A percentile compares a stretch with the other conserved stretches of the same genome.
phyloP scores from a whole-genome alignment of 2,329 filamentous ascomycete species.

The Hypoxylon rubiginosum region DNA sequence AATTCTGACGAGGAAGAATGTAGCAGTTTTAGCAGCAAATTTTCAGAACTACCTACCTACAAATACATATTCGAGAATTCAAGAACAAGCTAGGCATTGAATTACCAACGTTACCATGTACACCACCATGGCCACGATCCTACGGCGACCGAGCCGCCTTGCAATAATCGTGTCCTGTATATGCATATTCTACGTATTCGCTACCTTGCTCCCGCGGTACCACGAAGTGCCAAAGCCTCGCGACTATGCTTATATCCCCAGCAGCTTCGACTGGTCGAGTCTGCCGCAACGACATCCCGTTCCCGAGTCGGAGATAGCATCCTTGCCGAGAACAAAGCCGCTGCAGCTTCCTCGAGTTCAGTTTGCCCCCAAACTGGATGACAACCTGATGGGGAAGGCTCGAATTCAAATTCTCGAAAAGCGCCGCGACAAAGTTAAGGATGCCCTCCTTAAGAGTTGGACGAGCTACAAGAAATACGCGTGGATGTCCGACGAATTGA shows the following conservation, averaged over 20 bases:
- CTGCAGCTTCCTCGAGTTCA: conserved; percentile 44
- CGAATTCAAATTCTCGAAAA: conserved; percentile 43
- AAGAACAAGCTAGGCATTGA: background rate
- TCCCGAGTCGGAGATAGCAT: conserved; percentile 33
- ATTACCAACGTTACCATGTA: conserved; percentile 3
- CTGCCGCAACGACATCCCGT: conserved; percentile 42
- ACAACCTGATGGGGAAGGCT: conserved; percentile 34
- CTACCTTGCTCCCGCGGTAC: background rate
- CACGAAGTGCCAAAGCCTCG: background rate
- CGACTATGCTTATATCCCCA: conserved; percentile 37
- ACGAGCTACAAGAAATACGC: conserved; percentile 60
- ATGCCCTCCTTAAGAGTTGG: conserved; percentile 60
- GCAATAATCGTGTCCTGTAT: conserved; percentile 1
- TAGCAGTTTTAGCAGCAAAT: too few species aligned
- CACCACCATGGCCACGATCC: background rate
- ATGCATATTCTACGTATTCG: conserved; percentile 11
- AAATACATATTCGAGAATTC: background rate
- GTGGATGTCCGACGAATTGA: conserved; percentile 45
- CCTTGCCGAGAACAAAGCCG: conserved; percentile 44
- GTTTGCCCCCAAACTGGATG: conserved; percentile 42
- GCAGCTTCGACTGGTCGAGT: conserved; percentile 47
- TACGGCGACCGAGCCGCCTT: conserved; percentile 5
- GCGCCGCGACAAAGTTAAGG: conserved; percentile 55
- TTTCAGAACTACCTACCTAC: too few species aligned
- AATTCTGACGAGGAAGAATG: too few species aligned